Conservation (phyloP, 179 eudicot species). For the Spinacia oleracea region DNA sequence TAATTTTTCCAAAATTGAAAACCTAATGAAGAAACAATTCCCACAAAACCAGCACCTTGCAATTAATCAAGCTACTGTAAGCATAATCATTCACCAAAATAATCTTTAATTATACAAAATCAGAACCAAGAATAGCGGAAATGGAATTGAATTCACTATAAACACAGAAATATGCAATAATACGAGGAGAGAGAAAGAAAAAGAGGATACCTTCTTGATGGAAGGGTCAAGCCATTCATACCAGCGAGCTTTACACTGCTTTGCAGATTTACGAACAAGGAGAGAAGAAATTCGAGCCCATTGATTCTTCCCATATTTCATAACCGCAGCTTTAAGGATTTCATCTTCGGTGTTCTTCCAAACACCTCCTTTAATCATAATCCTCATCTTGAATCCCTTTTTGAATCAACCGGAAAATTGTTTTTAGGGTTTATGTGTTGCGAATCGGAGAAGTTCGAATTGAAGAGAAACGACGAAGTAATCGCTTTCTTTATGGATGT, state of each 20-base stretch:
- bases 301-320: constrained; percentile 96
- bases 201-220: constrained; percentile 67
- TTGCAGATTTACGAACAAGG: constrained; percentile 92
- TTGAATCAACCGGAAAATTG: not conserved
- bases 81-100: not conserved
- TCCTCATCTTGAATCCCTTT: constrained; percentile 73
- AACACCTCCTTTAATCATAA: constrained; percentile 98
- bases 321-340: constrained; percentile 90
- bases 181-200: not conserved
- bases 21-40: not conserved
- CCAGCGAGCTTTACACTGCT: constrained; percentile 98
- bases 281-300: constrained; percentile 96
- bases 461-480: not conserved
- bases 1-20: not conserved
- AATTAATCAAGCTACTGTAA: not conserved
- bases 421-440: constrained; percentile 8
- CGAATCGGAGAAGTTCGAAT: not conserved
- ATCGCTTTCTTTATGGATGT: not conserved
- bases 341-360: constrained; percentile 99
- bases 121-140: not conserved
- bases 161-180: not conserved
- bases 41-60: not conserved
- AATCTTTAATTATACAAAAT: not conserved
- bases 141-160: not conserved
- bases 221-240: constrained; percentile 99